phyloP scores from a whole-genome alignment of 2,329 filamentous ascomycete genomes.

The Dothideomycetes sp. region DNA sequence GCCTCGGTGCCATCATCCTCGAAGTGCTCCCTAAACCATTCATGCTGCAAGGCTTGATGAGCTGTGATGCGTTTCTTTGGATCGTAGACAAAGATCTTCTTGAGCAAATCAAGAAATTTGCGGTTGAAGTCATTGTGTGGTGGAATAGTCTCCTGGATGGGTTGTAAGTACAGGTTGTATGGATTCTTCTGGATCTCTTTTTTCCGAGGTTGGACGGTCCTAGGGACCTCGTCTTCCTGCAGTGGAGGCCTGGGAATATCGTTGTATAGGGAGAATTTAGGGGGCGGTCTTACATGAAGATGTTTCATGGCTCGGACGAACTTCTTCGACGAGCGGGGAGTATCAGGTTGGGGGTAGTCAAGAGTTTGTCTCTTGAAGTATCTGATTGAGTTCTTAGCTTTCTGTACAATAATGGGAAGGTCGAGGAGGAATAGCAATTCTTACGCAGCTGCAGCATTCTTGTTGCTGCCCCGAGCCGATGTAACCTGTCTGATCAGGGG shows the following conservation, averaged over 20 bases:
- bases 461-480: constrained; percentile 33
- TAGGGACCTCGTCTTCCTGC: not conserved
- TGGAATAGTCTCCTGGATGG: constrained; percentile 49
- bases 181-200: constrained; percentile 2
- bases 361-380: constrained; percentile 36
- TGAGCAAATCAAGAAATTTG: constrained; percentile 51
- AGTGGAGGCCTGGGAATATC: constrained; percentile 6
- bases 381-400: too few species aligned
- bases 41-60: constrained; percentile 53
- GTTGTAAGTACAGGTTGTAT: constrained; percentile 13
- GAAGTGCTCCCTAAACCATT: constrained; percentile 54
- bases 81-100: constrained; percentile 56
- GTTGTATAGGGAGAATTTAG: not conserved
- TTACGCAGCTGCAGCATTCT: constrained; percentile 47
- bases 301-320: constrained; percentile 60
- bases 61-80: constrained; percentile 54
- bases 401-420: too few species aligned
- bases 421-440: constrained; percentile 16
- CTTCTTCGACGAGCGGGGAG: constrained; percentile 51
- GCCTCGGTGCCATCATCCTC: constrained; percentile 48
- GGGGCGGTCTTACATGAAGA: constrained; percentile 36
- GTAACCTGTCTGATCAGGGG: constrained; percentile 44
- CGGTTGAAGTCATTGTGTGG: constrained; percentile 48
- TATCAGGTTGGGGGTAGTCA: constrained; percentile 53
- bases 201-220: constrained; percentile 1